Evolutionary conservation across 768 basidiomycete species (phyloP).

Genomic region (Tremella mesenterica): DNA sequence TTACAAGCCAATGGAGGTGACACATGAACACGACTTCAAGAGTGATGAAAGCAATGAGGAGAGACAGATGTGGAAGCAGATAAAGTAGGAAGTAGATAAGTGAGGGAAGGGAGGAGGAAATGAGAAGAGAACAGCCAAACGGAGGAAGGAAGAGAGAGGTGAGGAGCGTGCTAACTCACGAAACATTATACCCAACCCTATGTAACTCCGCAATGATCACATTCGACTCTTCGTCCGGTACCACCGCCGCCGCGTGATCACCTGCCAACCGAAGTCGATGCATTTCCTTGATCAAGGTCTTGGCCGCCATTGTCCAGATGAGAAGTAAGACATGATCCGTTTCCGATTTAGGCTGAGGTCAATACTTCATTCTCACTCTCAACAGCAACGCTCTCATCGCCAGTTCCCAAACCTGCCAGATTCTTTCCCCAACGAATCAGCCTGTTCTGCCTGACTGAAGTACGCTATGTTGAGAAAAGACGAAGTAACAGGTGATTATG

Average conservation of each 20-base stretch:
- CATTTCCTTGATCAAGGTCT: slow-evolving; percentile 29
- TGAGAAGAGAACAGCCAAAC: background rate
- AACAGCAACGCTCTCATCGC: too few species aligned
- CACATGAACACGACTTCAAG: too few species aligned
- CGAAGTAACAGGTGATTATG: background rate
- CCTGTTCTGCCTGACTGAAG: too few species aligned
- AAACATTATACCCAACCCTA: slow-evolving; percentile 3
- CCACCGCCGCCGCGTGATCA: background rate
- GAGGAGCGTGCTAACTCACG: slow-evolving; percentile 3
- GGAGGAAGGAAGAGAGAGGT: background rate
- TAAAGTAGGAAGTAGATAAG: too few species aligned
- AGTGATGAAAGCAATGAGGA: too few species aligned
- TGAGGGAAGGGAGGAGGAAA: too few species aligned
- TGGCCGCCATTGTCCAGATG: slow-evolving; percentile 32
- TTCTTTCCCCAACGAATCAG: background rate
- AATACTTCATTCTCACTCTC: too few species aligned
- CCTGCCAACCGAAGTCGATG: slow-evolving; percentile 11
- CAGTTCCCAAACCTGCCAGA: too few species aligned
- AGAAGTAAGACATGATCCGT: slow-evolving; percentile 26
- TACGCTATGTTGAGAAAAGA: too few species aligned
- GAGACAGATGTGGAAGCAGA: too few species aligned
- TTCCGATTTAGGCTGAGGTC: slow-evolving; percentile 23
- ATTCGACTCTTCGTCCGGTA: slow-evolving; percentile 2
- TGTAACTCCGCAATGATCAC: slow-evolving; percentile 1
- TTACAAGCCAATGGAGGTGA: too few species aligned